Evolutionary conservation across 2,329 filamentous ascomycete species (phyloP), one percentile per base, ranked within the genome.

Genomic region (Fusarium nelsonii): DNA sequence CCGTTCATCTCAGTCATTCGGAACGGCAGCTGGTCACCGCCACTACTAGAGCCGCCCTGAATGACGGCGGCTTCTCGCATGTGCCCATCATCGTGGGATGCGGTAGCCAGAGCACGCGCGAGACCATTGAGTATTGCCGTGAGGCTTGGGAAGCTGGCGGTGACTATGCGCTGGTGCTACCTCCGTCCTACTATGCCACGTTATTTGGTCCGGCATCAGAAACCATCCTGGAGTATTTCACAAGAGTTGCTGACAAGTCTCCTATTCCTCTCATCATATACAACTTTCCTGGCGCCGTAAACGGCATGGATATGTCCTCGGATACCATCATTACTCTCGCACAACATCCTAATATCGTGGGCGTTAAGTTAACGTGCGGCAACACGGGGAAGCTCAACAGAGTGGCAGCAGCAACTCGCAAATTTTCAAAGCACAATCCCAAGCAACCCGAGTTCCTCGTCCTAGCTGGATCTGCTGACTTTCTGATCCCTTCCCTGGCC

Each of bases 81-180:
- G 83, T 93, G 79, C 91, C 91, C 37, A 80, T 95, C 67, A 91
- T 95, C 64, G 92, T 93, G 34, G 92, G 92, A 43, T 92, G 90
- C 72, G 91, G 91, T 55, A 86, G 88, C 51, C 90, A 93, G 74
- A 92, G 91, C 51, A 92, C 90, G 10, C 85, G 90, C 58, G 92
- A 94, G 80, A 89, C 90, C 18, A 86, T 94, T 64, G 83, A 88
- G 62, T 83, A 91, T 61, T 93, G 91, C 81, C 80, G 83, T 61
- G 91, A 93, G 74, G 91, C 91, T 15, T 87, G 86, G 71, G 84
- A 85, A 32, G 84, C 88, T 37, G 92, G 92, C 57, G 92, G 90
- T 68, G 90, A 94, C 79, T 92, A 91, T 72, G 91, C 91, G 8
- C 84, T 96, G 58, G 87, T 94, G 5, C 84, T 95, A 30, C 91